Base-by-base conservation (phyloP, 345 rosid species). In the Capsella bursapastoris region DNA sequence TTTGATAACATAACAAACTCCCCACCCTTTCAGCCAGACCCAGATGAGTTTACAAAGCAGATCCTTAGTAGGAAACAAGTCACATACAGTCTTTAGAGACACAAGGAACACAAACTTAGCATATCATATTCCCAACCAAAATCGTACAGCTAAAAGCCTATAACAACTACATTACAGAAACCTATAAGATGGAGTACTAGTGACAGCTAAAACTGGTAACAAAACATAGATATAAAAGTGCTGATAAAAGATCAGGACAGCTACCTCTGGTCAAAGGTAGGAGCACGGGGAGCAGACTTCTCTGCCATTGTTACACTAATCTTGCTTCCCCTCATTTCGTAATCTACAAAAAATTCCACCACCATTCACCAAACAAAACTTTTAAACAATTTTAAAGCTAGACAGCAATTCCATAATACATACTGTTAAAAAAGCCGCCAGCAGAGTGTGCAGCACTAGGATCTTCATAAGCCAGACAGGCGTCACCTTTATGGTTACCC, bases 381-480 rank as follows among this genome's bases (percentile, higher is more conserved):
- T 49, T 37, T 14, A 64, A 43, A 47, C 15, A 37, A 49, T n/a
- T 16, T 14, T 16, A 7, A 45, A 57, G 40, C 45, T 9, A 38
- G 35, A 15, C 55, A 60, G 50, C 18, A 78, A 51, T 66, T 66
- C 44, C 14, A 35, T 6, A 55, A 49, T 44, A 40, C 79, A 27
- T 85, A 96, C 98, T 82, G 72, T 92, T 85, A 79, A 80, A 96
- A 84, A 92, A 96, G 48, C 88, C 87, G 41, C 98, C 93, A n/a
- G 98, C 93, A 56, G 96, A 84, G 76, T 96, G 97, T 38, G 98
- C 97, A 74, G 97, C 96, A 25, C 87, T 86, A 49, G 99, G 99
- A 80, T 96, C 99, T 81, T 96, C 97, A 79, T 96, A 96, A 15
- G 98, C 74, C 73, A 96, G 84, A 73, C 85, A 86, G 18, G 90